These are phyloP conservation scores for Bathelium albidoporum DNA, from an alignment of 495 filamentous ascomycete species.

Conservation along the genomic window DNA sequence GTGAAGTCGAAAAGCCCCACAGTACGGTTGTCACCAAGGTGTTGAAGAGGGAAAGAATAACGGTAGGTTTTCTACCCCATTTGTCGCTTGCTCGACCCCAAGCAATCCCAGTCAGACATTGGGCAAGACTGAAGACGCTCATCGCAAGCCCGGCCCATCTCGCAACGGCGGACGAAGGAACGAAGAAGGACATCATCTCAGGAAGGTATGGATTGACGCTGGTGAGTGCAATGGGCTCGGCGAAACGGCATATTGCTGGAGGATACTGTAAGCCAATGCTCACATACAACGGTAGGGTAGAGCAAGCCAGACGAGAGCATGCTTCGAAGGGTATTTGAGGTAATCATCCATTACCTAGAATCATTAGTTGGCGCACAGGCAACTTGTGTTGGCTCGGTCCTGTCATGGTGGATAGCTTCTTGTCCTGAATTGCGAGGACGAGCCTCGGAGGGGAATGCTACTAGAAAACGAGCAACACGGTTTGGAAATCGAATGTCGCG, in stretches of 20 bases:
- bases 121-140: slow-evolving; percentile 61
- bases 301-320: too few relatives aligned
- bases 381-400: slow-evolving; percentile 6
- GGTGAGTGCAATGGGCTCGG: slow-evolving; percentile 75
- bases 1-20: slow-evolving; percentile 66
- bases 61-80: slow-evolving; percentile 64
- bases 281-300: not conserved
- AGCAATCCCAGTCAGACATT: slow-evolving; percentile 60
- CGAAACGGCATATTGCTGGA: slow-evolving; percentile 65
- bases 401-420: not conserved
- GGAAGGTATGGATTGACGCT: slow-evolving; percentile 84
- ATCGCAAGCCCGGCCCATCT: slow-evolving; percentile 67
- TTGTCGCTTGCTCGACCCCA: slow-evolving; percentile 73
- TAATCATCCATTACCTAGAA: slow-evolving; percentile 5
- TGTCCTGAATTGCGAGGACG: not conserved
- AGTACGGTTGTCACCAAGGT: slow-evolving; percentile 64
- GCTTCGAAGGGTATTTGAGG: not conserved
- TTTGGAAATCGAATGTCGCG: not conserved
- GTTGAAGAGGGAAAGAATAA: slow-evolving; percentile 56
- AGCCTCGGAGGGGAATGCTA: not conserved
- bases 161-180: slow-evolving; percentile 61
- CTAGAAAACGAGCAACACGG: not conserved
- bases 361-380: slow-evolving; percentile 12
- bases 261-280: not conserved
- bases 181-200: slow-evolving; percentile 75